Base-by-base conservation (phyloP, 176 grass and related monocot genomes). In the Bothriochloa decipiens region DNA sequence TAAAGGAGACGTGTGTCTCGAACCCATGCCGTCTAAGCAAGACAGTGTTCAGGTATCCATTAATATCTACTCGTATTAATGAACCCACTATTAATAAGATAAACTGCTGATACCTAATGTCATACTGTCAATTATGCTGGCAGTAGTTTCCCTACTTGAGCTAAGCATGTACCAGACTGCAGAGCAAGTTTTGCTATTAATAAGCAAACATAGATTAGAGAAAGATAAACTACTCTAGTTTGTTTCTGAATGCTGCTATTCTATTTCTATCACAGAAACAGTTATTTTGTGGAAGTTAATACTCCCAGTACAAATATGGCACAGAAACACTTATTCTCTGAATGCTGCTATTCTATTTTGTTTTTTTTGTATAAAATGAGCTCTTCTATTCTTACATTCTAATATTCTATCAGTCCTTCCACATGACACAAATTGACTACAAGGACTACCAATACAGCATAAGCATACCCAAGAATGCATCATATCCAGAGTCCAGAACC, bases 181-280 rank as follows among this genome's bases (percentile, higher is more conserved):
- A 29, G 36, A 80, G 78, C 32, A 55, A 74, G 11, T 53, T 74
- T 73, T 37, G 1, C 77, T 66, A 15, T 17, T 58, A 77, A 39
- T 16, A 23, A 12, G 12, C 16, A 83, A 49, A n/a, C 7, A 49
- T 35, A 74, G 23, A 43, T 43, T 29, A 37, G 4, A 53, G 52
- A 69, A 80, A 47, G 0, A 53, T 40, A 69, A 55, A 46, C 4
- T 55, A 73, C 4, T 22, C 6, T 64, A 57, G 7, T 70, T 39
- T 57, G 65, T 27, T 58, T 60, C 12, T 13, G 7, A 10, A 72
- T 29, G 13, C 15, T 72, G 15, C 0, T 74, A 64, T 74, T 28
- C 8, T 65, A 64, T 74, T 41, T 57, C 50, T 57, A 71, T 71
- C 47, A 58, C 18, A 76, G 50, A 11, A 76, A 58, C 32, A 23